Conservation (phyloP, 2,329 filamentous ascomycete genomes). For the Exophiala viscosa region DNA sequence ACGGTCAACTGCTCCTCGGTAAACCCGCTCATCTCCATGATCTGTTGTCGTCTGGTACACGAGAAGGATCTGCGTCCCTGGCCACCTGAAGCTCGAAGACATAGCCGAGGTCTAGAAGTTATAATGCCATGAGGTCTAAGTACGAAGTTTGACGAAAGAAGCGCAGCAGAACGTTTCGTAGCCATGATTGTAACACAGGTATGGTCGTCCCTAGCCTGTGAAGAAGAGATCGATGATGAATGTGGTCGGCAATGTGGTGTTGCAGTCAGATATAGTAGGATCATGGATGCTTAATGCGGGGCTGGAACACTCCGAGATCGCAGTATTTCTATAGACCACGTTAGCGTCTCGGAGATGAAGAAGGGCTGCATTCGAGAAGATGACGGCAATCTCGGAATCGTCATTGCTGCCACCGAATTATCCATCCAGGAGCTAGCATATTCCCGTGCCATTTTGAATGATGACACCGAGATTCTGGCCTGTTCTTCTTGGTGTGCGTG, state of each 20-base stretch:
- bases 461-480: too few relatives aligned
- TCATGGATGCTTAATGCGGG: not conserved
- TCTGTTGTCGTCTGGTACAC: slow-evolving; percentile 1
- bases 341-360: slow-evolving; percentile 7
- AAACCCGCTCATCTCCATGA: slow-evolving; percentile 73
- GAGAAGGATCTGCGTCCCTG: slow-evolving; percentile 17
- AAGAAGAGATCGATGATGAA: not conserved
- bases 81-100: not conserved
- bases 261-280: not conserved
- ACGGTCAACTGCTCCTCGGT: slow-evolving; percentile 69
- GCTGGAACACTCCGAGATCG: slow-evolving; percentile 19
- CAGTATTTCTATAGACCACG: slow-evolving; percentile 12
- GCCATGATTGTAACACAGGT: slow-evolving; percentile 4
- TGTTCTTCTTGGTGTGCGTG: too few relatives aligned
- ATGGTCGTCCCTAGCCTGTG: not conserved
- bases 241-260: not conserved
- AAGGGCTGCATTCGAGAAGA: slow-evolving; percentile 9
- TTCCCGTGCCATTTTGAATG: too few relatives aligned
- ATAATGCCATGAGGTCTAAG: not conserved
- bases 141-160: slow-evolving; percentile 1
- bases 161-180: not conserved
- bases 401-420: slow-evolving; percentile 29
- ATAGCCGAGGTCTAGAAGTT: slow-evolving; percentile 17
- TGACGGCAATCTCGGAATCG: slow-evolving; percentile 14
- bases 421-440: not conserved